Base-by-base conservation (phyloP, 306 rosid species). In the Cicer arietinum region DNA sequence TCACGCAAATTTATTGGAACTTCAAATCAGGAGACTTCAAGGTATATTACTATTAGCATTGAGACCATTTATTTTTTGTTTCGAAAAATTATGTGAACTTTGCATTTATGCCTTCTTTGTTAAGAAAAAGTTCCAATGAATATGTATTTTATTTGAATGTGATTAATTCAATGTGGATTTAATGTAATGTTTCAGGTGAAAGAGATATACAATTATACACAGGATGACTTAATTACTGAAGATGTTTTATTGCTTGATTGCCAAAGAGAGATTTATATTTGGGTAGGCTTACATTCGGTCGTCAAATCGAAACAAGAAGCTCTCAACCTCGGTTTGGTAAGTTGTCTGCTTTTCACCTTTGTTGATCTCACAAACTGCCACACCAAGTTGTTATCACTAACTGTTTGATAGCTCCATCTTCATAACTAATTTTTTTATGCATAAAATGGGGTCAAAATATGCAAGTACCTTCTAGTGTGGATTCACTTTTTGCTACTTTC, bases 151-250 rank as follows among this genome's bases (percentile, higher is more conserved):
- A 41, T 52, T 51, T 74, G 59, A 45, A 62, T 47, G 70, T 69
- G 42, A 71, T 69, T 45, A 72, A 40, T 35, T 82, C 46, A 50
- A 8, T 45, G 57, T 80, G 75, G 39, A 61, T 78, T 77, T 76
- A 50, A 77, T 56, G 52, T 44, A 52, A 81, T 64, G 64, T 82
- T 79, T 82, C 96, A 94, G 98, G 92, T 86, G 85, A 92, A 89
- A 81, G 98, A 94, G 89, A 79, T 91, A 73, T 91, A 87, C 94
- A 94, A 87, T 72, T 91, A 90, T 71, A 73, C 97, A 13, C 98
- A 91, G 89, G 98, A 94, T 66, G 98, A 94, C 84, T 84, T 94
- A 63, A 77, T 89, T 60, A 94, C 98, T 16, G 98, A 94, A 87
- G 98, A 94, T 45, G 83, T 88, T 67, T 81, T 94, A 59, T 82